Conservation (phyloP, 768 basidiomycete genomes). For the Calocybe indica region DNA sequence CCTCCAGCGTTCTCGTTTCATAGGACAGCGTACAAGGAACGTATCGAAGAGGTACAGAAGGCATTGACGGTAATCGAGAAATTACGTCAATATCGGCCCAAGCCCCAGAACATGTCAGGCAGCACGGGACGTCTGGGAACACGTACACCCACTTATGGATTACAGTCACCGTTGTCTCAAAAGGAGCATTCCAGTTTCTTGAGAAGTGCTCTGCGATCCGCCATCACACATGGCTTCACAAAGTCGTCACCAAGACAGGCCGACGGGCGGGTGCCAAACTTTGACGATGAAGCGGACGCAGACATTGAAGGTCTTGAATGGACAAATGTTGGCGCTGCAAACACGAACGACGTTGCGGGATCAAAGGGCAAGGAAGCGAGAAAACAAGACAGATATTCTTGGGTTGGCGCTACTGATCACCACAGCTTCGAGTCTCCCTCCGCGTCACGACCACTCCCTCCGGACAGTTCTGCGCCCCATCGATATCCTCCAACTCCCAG, state of each 20-base stretch:
- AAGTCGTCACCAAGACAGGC: too few relatives aligned
- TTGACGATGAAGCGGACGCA: background rate
- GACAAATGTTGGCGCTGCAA: background rate
- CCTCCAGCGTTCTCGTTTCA: constrained; percentile 64
- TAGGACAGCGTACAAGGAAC: constrained; percentile 70
- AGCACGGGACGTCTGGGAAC: constrained; percentile 26
- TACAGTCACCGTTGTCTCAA: constrained; percentile 31
- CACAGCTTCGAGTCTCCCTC: constrained; percentile 1
- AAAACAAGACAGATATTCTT: background rate
- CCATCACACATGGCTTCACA: constrained; percentile 4
- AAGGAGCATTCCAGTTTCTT: constrained; percentile 37
- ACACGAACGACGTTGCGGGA: too few relatives aligned
- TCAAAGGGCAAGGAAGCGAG: background rate
- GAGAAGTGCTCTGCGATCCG: constrained; percentile 22
- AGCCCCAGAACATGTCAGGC: constrained; percentile 15
- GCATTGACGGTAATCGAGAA: constrained; percentile 58
- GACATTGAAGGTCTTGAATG: background rate
- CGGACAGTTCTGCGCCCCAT: constrained; percentile 18
- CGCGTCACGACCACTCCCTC: constrained; percentile 10
- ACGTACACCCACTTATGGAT: constrained; percentile 38
- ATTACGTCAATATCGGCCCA: constrained; percentile 60
- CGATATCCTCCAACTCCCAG: constrained; percentile 33
- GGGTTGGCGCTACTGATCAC: background rate
- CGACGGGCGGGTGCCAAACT: background rate
- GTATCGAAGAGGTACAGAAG: constrained; percentile 49